Percentiles rank a stretch among this genome's conserved stretches.
phyloP scores from a whole-genome alignment of 2,329 filamentous ascomycete species.

The Fusarium anthophilum region DNA sequence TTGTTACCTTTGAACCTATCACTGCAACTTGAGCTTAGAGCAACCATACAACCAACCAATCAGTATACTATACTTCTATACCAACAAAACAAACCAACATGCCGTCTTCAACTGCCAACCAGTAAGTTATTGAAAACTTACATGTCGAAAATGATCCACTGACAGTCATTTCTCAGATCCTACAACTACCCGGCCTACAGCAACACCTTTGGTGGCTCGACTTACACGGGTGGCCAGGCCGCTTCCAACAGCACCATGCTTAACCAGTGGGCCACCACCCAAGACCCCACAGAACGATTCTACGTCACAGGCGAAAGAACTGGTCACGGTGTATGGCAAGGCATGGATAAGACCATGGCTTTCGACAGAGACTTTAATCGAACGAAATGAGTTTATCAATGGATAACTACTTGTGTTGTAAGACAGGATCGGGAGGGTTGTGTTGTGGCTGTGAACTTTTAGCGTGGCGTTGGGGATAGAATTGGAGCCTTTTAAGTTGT shows the following conservation, averaged over 20 bases:
- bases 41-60: conserved; percentile 2
- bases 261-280: conserved; percentile 10
- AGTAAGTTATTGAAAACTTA: conserved; percentile 7
- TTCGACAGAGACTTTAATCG: conserved; percentile 17
- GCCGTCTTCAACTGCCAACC: conserved; percentile 15
- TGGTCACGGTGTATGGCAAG: conserved; percentile 5
- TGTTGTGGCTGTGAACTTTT: conserved; percentile 11
- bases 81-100: conserved; percentile 11
- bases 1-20: background rate
- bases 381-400: background rate
- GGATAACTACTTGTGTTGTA: background rate
- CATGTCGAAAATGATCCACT: background rate
- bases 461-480: conserved; percentile 29
- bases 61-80: background rate
- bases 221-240: conserved; percentile 24
- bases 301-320: conserved; percentile 20
- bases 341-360: conserved; percentile 8
- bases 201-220: conserved; percentile 13
- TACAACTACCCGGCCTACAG: background rate
- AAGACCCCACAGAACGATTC: conserved; percentile 24
- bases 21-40: background rate
- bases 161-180: conserved; percentile 4
- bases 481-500: background rate
- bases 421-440: background rate
- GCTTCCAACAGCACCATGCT: conserved; percentile 11